Percentiles rank a stretch among this genome's conserved stretches.
phyloP scores from a whole-genome alignment of 257 asterid genomes.

The Verbascum thapsus region DNA sequence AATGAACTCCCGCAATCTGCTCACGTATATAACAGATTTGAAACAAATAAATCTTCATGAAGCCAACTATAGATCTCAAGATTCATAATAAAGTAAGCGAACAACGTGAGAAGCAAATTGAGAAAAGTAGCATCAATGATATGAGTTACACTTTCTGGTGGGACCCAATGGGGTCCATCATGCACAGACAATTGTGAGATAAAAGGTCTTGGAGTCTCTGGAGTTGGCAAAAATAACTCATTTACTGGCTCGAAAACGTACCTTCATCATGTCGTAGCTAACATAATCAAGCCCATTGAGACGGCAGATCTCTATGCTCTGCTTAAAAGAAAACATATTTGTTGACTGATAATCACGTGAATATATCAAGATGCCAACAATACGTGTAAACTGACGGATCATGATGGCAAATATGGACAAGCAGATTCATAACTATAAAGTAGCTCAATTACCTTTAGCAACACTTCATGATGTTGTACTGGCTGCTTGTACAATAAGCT shows the following conservation, averaged over 20 bases:
- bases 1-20: slow-evolving; percentile 86
- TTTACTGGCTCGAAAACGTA: slow-evolving; percentile 36
- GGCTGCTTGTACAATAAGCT: slow-evolving; percentile 78
- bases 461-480: slow-evolving; percentile 73
- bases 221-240: neutral
- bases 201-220: too few species aligned
- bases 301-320: slow-evolving; percentile 95
- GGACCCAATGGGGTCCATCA: too few species aligned
- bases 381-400: slow-evolving; percentile 11
- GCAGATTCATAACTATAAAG: slow-evolving; percentile 14
- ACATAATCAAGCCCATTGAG: slow-evolving; percentile 74
- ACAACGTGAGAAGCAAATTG: slow-evolving; percentile 14
- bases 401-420: slow-evolving; percentile 17
- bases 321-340: slow-evolving; percentile 33
- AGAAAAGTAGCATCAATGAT: slow-evolving; percentile 14
- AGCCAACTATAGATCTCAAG: slow-evolving; percentile 19
- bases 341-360: slow-evolving; percentile 23
- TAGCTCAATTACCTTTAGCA: slow-evolving; percentile 61
- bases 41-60: slow-evolving; percentile 20
- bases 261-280: slow-evolving; percentile 79
- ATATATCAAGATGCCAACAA: slow-evolving; percentile 24
- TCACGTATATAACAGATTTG: slow-evolving; percentile 24
- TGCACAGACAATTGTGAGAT: too few species aligned
- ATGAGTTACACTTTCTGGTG: too few species aligned
- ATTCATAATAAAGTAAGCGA: slow-evolving; percentile 11